These are phyloP conservation scores for Irpex rosettiformis DNA, from an alignment of 1,284 basidiomycete genomes.

Conservation along the genomic window DNA sequence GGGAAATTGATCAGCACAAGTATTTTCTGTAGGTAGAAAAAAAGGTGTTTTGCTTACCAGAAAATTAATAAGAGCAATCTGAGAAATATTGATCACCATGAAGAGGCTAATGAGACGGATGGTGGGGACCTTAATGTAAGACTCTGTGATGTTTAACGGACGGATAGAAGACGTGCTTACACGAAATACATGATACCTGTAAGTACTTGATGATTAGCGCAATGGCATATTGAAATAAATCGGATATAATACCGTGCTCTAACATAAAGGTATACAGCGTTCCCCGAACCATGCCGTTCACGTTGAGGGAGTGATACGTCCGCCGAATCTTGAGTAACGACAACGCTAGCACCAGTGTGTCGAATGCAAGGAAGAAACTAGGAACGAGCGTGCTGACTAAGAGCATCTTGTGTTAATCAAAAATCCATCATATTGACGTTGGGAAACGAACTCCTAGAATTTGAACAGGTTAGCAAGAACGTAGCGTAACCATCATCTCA, in stretches of 20 bases:
- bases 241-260: neutral
- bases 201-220: neutral
- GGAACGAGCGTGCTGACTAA: neutral
- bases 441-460: neutral
- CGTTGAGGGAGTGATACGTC: neutral
- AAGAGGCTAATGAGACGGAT: too few species aligned
- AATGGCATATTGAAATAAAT: neutral
- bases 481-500: neutral
- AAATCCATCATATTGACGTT: neutral
- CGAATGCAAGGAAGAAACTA: neutral
- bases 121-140: too few species aligned
- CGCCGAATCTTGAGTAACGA: neutral
- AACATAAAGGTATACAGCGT: neutral
- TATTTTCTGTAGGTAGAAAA: too few species aligned
- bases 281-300: neutral
- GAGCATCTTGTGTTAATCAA: neutral
- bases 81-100: too few species aligned
- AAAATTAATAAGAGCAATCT: too few species aligned
- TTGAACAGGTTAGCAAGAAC: neutral
- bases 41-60: too few species aligned
- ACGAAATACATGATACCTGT: neutral
- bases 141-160: too few species aligned
- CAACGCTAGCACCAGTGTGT: neutral
- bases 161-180: too few species aligned
- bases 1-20: too few species aligned